Conservation (phyloP, 2,329 filamentous ascomycete species). For the Tolypocladium album region DNA sequence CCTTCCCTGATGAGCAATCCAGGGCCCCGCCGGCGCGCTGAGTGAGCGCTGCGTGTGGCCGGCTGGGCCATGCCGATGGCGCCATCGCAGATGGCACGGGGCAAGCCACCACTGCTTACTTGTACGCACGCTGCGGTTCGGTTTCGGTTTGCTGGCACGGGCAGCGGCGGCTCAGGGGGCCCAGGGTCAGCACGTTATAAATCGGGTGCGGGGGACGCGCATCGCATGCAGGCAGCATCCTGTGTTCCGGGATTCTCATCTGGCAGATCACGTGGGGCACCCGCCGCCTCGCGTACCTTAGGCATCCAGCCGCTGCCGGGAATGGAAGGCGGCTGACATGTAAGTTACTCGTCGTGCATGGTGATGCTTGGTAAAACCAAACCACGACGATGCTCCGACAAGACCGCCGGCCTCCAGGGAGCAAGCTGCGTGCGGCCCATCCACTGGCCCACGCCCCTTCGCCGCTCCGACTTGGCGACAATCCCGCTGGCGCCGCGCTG, state of each 20-base stretch:
- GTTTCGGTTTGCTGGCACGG: too few species aligned
- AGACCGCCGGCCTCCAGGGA: too few species aligned
- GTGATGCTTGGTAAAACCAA: too few species aligned
- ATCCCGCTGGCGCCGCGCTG: neutral
- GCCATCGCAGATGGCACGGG: neutral
- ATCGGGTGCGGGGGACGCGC: neutral
- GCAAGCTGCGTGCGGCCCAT: too few species aligned
- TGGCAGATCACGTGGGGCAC: neutral
- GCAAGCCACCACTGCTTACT: too few species aligned
- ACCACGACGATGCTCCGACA: too few species aligned
- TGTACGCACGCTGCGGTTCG: too few species aligned
- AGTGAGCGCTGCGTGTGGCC: neutral
- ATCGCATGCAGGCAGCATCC: neutral
- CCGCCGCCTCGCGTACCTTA: neutral
- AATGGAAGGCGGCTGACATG: neutral
- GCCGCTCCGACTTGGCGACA: neutral
- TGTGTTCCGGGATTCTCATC: neutral
- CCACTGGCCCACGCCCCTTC: too few species aligned
- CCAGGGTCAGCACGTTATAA: neutral
- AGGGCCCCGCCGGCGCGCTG: neutral
- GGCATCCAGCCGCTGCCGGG: neutral
- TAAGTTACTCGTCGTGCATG: too few species aligned
- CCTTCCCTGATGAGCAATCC: neutral
- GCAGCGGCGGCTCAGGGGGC: neutral
- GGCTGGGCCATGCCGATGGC: neutral